A percentile compares a stretch with the other conserved stretches of the same genome.
phyloP scores from a whole-genome alignment of 805 yeast species.

The Wickerhamomyces bisporus region DNA sequence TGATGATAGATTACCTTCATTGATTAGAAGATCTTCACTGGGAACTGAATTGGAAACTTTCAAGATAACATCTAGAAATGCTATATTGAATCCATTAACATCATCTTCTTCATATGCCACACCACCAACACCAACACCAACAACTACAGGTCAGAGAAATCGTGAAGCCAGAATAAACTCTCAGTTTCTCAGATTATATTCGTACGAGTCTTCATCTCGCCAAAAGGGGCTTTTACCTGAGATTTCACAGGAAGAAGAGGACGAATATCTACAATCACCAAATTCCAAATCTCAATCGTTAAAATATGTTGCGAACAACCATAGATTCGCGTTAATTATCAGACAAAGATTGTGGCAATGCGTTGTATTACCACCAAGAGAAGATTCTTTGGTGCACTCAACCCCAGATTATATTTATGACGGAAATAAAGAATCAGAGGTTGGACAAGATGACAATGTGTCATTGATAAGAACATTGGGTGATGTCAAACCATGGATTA shows the following conservation, averaged over 20 bases:
- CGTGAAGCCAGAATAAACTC: slow-evolving; percentile 50
- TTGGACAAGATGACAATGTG: slow-evolving; percentile 2
- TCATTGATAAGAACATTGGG: slow-evolving; percentile 20
- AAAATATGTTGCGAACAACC: slow-evolving; percentile 17
- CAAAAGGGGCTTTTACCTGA: slow-evolving; percentile 27
- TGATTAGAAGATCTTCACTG: background rate
- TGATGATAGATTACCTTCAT: slow-evolving; percentile 23
- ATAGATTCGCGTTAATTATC: slow-evolving; percentile 36
- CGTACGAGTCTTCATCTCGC: slow-evolving; percentile 43
- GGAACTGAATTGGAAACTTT: slow-evolving; percentile 23
- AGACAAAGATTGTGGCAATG: slow-evolving; percentile 49
- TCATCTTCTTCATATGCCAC: too few relatives aligned
- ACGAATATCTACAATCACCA: slow-evolving; percentile 6
- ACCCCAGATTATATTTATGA: slow-evolving; percentile 23
- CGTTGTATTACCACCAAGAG: slow-evolving; percentile 48
- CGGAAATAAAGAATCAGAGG: slow-evolving; percentile 1
- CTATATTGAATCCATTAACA: slow-evolving; percentile 2
- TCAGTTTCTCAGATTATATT: slow-evolving; percentile 42
- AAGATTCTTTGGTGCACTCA: slow-evolving; percentile 32
- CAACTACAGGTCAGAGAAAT: slow-evolving; percentile 11
- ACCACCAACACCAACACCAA: background rate
- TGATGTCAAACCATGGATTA: slow-evolving; percentile 25
- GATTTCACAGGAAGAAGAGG: slow-evolving; percentile 31
- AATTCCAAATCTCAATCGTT: slow-evolving; percentile 1
- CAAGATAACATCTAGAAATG: slow-evolving; percentile 16